A percentile compares a stretch with the other conserved stretches of the same genome.
Evolutionary conservation across 768 basidiomycete genomes (phyloP).

Genomic region (Boletus pseudopeckii): DNA sequence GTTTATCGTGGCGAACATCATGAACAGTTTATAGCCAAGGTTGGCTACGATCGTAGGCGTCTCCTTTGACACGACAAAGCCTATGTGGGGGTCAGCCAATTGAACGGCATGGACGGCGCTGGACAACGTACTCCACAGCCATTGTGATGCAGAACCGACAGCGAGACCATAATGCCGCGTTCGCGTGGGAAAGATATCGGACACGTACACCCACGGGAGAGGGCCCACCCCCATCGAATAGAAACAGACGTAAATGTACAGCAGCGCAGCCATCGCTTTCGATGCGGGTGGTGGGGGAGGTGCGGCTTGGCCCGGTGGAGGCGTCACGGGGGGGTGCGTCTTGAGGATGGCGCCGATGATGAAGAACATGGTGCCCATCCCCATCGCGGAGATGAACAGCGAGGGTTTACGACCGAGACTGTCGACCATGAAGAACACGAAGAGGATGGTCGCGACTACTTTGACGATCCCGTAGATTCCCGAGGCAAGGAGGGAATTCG

Average conservation of each 20-base stretch:
- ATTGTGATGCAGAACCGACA: constrained; percentile 72
- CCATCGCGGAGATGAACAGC: constrained; percentile 67
- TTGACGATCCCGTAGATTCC: constrained; percentile 72
- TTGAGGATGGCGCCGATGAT: constrained; percentile 84
- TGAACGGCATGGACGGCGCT: no score
- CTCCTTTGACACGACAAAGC: constrained; percentile 69
- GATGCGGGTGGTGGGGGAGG: constrained; percentile 46
- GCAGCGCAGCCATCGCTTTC: constrained; percentile 81
- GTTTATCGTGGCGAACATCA: constrained; percentile 76
- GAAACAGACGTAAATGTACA: constrained; percentile 86
- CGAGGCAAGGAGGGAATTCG: constrained; percentile 64
- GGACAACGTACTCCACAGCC: constrained; percentile 64
- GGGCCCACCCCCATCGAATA: constrained; percentile 88
- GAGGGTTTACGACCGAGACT: constrained; percentile 65
- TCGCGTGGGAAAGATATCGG: constrained; percentile 85
- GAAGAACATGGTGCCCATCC: constrained; percentile 80
- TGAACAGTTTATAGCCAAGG: constrained; percentile 71
- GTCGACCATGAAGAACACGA: constrained; percentile 68
- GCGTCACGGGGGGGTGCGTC: constrained; percentile 55
- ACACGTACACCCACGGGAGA: constrained; percentile 63
- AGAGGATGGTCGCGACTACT: constrained; percentile 60
- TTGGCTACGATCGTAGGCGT: constrained; percentile 60
- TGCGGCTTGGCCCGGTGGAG: constrained; percentile 38
- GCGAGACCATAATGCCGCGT: constrained; percentile 80
- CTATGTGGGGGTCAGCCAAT: no score